Base-by-base conservation (phyloP, 1,284 basidiomycete species). In the Ustilago lituana region DNA sequence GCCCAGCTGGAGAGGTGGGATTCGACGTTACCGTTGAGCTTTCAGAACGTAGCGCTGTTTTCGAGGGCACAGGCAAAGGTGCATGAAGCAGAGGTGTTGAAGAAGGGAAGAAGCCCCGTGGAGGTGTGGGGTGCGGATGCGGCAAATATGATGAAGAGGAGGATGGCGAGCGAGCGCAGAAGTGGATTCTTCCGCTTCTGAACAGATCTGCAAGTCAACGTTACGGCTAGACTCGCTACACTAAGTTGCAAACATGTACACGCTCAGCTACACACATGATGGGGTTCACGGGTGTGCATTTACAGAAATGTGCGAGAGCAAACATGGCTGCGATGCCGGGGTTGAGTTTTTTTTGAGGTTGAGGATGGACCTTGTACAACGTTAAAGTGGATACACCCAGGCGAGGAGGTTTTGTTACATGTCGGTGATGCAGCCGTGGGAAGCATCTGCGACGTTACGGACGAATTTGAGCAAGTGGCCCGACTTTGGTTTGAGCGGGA, bases 381-480 rank as follows among this genome's bases (percentile, higher is more conserved):
- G n/a, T n/a, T n/a, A n/a, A n/a, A n/a, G n/a, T n/a, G n/a, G 7
- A 29, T 7, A 12, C 27, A 29, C 6, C 7, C 27, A 29, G 12
- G 27, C n/a, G 15, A 2, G 37, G 9, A 20, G 19, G 22, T 10
- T 2, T 4, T 15, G 9, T 20, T 61, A 92, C 39, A 88, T 87
- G 82, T 94, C 93, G 35, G 92, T 94, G 72, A 94, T 88, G 79
- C 92, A 94, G 5, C 93, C 93, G 31, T 87, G 88, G 19, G 61
- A 65, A 17, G 93, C 94, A 82, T 98, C 93, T 12, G 66, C 47
- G 8, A 84, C 83, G 43, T 80, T 77, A 41, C 74, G 71, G 11
- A 72, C 63, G 43, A 78, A 80, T 50, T 80, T 80, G 65, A 73
- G 64, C 64, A 82, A 53, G 35, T 72, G 64, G 50, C 94, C 94